A percentile compares a stretch with the other conserved stretches of the same genome.
Evolutionary conservation across 2,329 filamentous ascomycete species (phyloP).

Genomic region (Fonsecaea pedrosoi): DNA sequence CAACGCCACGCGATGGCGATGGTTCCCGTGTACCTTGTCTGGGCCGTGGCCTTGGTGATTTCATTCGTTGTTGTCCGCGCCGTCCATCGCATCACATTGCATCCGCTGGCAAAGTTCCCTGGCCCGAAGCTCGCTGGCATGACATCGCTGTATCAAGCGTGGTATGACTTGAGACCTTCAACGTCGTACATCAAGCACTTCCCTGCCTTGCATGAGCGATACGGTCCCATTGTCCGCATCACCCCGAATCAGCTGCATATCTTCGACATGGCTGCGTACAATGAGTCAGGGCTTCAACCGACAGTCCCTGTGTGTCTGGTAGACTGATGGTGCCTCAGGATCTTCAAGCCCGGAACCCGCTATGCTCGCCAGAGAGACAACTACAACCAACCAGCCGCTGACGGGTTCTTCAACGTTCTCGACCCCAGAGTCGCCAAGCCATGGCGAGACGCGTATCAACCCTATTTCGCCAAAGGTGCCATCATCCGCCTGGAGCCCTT

Average conservation of each 20-base stretch:
- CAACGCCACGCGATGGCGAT: constrained; percentile 6
- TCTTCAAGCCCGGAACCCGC: constrained; percentile 28
- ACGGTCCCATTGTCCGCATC: constrained; percentile 44
- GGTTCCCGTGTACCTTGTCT: neutral
- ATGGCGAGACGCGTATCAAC: constrained; percentile 36
- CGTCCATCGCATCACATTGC: constrained; percentile 43
- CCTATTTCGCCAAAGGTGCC: constrained; percentile 45
- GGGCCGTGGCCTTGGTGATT: neutral
- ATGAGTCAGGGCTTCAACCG: constrained; percentile 14
- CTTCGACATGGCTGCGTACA: constrained; percentile 36
- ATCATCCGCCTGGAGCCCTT: constrained; percentile 42
- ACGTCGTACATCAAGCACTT: constrained; percentile 24
- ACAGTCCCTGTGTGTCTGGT: neutral
- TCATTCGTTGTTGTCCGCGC: constrained; percentile 13
- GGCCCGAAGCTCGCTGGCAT: constrained; percentile 46
- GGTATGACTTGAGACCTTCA: constrained; percentile 17
- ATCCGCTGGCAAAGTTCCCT: constrained; percentile 46
- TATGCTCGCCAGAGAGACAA: constrained; percentile 19
- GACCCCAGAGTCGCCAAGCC: constrained; percentile 26
- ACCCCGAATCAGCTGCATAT: constrained; percentile 44
- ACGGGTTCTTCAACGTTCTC: constrained; percentile 21
- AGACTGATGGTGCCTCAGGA: constrained; percentile 14
- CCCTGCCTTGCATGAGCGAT: constrained; percentile 20
- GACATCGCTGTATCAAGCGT: constrained; percentile 41
- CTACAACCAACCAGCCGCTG: constrained; percentile 22